Base-by-base conservation (phyloP, 176 grass and related monocot genomes). In the Cocos nucifera region DNA sequence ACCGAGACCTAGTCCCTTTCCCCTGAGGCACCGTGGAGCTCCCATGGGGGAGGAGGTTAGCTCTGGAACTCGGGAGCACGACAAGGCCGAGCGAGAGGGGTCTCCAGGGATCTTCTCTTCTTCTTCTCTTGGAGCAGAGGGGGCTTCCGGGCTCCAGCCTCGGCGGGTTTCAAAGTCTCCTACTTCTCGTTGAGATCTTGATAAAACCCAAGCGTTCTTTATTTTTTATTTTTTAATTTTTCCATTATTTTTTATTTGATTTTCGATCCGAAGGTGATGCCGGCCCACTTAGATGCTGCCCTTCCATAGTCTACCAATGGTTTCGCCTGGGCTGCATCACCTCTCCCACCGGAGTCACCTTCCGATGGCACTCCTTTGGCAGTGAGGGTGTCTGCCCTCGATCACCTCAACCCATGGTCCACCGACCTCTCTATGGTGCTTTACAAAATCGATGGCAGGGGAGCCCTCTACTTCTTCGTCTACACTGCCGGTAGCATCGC, bases 71-170 rank as follows among this genome's bases (percentile, higher is more conserved):
- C 32, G 7, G 7, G 7, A 35, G 32, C 32, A 9, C 32, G 32
- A 8, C 7, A 9, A 35, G 32, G 6, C 6, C 32, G 32, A 35
- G 8, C 32, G 32, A 35, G 32, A 10, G 32, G 32, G 1, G 32
- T 10, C 7, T 35, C 6, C 30, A 2, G 7, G 10, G 32, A 2
- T 7, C 7, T 4, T 32, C 5, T 32, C 29, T 32, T 1, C 29
- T 7, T 0, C 29, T 4, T 32, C 29, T 4, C 8, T 32, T 32
- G 21, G 67, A n/a, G n/a, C n/a, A n/a, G n/a, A n/a, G 87, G 92
- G 92, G 92, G 87, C 85, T 85, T 87, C 92, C 87, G 84, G 92
- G 92, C 92, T 87, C 85, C 92, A 87, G 92, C 92, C 92, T 97
- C 92, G 92, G 92, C 92, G 87, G 92, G 87, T 91, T 85, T 79